These are phyloP conservation scores for Podospora pseudoanserina DNA, from an alignment of 495 filamentous ascomycete genomes.

Conservation along the genomic window DNA sequence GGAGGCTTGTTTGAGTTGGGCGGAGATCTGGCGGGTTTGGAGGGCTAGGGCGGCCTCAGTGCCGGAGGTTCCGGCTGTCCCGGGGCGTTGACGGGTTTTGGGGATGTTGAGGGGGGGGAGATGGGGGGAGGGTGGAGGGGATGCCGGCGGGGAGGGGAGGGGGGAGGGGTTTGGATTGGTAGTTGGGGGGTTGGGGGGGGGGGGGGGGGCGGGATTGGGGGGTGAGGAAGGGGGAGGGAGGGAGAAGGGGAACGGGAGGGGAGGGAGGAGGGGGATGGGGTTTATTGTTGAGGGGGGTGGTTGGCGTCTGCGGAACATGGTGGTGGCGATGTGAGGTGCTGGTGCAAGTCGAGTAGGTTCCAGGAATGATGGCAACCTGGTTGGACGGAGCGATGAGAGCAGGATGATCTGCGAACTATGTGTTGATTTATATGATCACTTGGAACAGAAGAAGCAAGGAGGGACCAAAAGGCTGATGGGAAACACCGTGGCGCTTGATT, in stretches of 20 bases:
- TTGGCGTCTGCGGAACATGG: background rate
- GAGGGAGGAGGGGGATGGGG: background rate
- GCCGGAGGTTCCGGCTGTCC: conserved; percentile 31
- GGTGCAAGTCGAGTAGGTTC: background rate
- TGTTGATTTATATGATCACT: too few relatives aligned
- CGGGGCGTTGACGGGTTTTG: conserved; percentile 17
- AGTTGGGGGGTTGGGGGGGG: background rate
- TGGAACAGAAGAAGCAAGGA: background rate
- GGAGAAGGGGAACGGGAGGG: background rate
- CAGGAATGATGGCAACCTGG: too few relatives aligned
- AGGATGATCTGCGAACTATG: too few relatives aligned
- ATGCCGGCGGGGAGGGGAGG: background rate
- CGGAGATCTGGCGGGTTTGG: conserved; percentile 24
- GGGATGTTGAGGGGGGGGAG: conserved; percentile 6
- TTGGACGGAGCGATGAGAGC: too few relatives aligned
- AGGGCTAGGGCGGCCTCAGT: conserved; percentile 32
- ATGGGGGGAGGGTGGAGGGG: background rate
- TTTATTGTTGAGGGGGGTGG: background rate
- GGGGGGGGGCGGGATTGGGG: background rate
- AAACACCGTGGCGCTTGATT: background rate
- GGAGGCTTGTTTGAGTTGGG: conserved; percentile 25
- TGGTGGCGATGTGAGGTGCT: background rate
- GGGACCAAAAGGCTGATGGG: background rate
- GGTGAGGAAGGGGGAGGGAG: background rate
- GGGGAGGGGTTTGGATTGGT: conserved; percentile 1